These are phyloP conservation scores for Phyllosticta citrichinensis DNA, from an alignment of 2,329 filamentous ascomycete genomes.

Conservation along the genomic window DNA sequence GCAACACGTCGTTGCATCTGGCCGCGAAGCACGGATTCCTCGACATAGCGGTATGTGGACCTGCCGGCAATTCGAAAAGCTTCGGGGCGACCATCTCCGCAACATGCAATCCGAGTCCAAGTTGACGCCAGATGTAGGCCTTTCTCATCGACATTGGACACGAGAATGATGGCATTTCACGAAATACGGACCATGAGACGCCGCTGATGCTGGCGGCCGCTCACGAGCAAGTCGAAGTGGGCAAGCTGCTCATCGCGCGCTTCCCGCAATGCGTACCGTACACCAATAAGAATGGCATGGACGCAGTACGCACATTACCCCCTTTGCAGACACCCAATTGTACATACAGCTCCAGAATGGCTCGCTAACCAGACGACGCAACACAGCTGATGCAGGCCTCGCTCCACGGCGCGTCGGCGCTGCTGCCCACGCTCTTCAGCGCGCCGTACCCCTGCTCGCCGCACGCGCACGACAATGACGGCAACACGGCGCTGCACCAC, in stretches of 20 bases:
- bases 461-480: conserved; percentile 49
- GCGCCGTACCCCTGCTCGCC: conserved; percentile 20
- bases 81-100: no score
- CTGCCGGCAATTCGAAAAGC: no score
- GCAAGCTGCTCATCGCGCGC: conserved; percentile 57
- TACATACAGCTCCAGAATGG: neutral
- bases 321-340: neutral
- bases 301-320: conserved; percentile 44
- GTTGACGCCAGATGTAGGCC: conserved; percentile 28
- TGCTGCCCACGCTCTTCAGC: conserved; percentile 29
- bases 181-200: conserved; percentile 73
- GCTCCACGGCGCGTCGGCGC: conserved; percentile 33
- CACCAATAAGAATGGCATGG: conserved; percentile 57
- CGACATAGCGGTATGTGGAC: conserved; percentile 46
- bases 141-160: conserved; percentile 66
- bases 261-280: conserved; percentile 55
- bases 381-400: conserved; percentile 31
- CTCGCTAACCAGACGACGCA: neutral
- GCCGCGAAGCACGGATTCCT: conserved; percentile 64
- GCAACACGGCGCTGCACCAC: conserved; percentile 83
- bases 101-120: neutral
- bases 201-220: conserved; percentile 69
- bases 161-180: conserved; percentile 60
- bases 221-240: conserved; percentile 61
- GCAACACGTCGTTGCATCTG: conserved; percentile 77